These are phyloP conservation scores for Diaporthe eres DNA, from an alignment of 2,329 filamentous ascomycete species.

Conservation along the genomic window DNA sequence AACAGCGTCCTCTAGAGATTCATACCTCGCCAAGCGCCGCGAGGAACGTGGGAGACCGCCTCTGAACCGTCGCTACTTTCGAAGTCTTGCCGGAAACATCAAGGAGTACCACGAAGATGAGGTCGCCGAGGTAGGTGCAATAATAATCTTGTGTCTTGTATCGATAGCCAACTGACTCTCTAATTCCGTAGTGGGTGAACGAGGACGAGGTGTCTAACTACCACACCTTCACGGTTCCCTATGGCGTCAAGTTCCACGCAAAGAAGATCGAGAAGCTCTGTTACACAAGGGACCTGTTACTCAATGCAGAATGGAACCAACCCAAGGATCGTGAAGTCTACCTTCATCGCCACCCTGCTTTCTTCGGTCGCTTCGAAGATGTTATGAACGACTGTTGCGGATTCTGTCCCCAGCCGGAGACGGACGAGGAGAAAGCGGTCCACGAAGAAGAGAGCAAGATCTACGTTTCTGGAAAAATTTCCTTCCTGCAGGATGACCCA, in stretches of 20 bases:
- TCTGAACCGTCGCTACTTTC: conserved; percentile 56
- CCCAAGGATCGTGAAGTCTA: conserved; percentile 81
- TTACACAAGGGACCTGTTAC: conserved; percentile 84
- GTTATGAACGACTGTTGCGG: conserved; percentile 87
- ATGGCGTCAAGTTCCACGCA: conserved; percentile 72
- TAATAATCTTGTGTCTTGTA: not conserved
- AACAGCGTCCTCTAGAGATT: conserved; percentile 75
- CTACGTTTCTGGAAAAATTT: conserved; percentile 81
- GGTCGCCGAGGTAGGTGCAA: conserved; percentile 70
- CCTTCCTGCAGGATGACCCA: conserved; percentile 85
- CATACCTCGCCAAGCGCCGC: conserved; percentile 79
- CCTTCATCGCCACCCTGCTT: conserved; percentile 87
- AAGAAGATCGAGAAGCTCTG: conserved; percentile 85
- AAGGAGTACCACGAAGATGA: conserved; percentile 85
- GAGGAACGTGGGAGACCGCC: conserved; percentile 79
- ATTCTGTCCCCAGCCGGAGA: conserved; percentile 78
- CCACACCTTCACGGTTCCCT: conserved; percentile 81
- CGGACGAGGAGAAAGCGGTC: conserved; percentile 78
- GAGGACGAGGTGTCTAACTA: conserved; percentile 85
- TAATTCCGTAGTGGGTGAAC: conserved; percentile 71
- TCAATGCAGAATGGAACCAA: conserved; percentile 91
- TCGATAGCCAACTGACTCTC: not conserved
- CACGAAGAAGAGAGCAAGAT: conserved; percentile 80
- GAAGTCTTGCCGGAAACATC: conserved; percentile 75
- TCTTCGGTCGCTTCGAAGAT: conserved; percentile 83